phyloP scores from a whole-genome alignment of 768 basidiomycete species.

The Gloeophyllum trabeum region DNA sequence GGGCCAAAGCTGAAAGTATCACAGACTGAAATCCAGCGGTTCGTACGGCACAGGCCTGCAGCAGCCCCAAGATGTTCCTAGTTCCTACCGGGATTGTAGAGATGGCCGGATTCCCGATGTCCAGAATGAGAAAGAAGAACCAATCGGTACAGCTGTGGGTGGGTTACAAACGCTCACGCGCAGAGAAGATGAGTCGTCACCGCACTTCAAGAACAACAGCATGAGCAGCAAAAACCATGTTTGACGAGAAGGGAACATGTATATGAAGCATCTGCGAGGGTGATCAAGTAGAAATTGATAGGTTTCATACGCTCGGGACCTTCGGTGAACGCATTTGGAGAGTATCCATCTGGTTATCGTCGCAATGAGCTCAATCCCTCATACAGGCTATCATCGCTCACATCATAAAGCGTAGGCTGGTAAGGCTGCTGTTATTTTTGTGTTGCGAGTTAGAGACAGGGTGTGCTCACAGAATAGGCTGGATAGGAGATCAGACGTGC shows the following conservation, averaged over 20 bases:
- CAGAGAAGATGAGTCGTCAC: constrained; percentile 2
- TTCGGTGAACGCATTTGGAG: constrained; percentile 43
- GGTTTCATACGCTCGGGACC: constrained; percentile 63
- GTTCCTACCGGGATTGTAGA: constrained; percentile 57
- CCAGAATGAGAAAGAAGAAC: constrained; percentile 81
- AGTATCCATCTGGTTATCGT: constrained; percentile 55
- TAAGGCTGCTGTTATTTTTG: too few species aligned
- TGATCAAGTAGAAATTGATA: constrained; percentile 90
- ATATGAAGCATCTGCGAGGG: constrained; percentile 84
- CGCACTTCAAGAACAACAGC: constrained; percentile 61
- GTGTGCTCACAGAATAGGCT: too few species aligned
- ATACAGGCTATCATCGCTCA: too few species aligned
- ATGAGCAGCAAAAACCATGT: constrained; percentile 82
- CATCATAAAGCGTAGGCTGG: constrained; percentile 31
- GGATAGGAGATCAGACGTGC: too few species aligned
- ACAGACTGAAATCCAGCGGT: constrained; percentile 85
- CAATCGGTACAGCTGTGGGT: constrained; percentile 66
- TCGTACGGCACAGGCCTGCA: constrained; percentile 79
- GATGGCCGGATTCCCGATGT: constrained; percentile 69
- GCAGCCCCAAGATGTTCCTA: constrained; percentile 59
- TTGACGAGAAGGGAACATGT: constrained; percentile 87
- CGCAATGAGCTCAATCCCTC: constrained; percentile 14
- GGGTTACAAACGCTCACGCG: constrained; percentile 20
- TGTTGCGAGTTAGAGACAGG: too few species aligned
- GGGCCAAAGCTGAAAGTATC: constrained; percentile 57